These are phyloP conservation scores for Tulasnella sp. DNA, from an alignment of 768 basidiomycete species.

Conservation along the genomic window DNA sequence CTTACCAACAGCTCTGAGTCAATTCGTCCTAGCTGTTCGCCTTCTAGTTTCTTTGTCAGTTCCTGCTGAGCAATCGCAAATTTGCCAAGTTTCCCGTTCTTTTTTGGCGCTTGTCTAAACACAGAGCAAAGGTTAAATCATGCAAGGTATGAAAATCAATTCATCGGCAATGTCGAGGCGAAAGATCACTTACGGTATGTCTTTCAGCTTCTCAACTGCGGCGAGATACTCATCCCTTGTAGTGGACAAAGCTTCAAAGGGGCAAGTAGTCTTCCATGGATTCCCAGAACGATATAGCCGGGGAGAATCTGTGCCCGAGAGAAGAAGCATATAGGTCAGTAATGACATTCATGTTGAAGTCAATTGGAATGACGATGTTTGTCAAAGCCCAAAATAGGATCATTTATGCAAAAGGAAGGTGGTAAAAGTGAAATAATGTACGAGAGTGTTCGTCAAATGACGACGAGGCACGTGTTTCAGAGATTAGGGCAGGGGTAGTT, in stretches of 20 bases:
- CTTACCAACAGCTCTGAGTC: constrained; percentile 61
- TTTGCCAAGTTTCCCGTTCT: constrained; percentile 39
- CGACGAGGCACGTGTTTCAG: constrained; percentile 30
- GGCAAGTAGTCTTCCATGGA: constrained; percentile 78
- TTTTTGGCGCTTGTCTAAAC: constrained; percentile 29
- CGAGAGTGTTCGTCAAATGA: constrained; percentile 11
- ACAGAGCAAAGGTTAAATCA: not conserved
- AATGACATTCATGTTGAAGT: too few species aligned
- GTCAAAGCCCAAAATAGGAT: constrained; percentile 21
- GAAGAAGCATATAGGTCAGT: constrained; percentile 25
- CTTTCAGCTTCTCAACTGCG: constrained; percentile 48
- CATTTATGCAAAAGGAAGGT: constrained; percentile 12
- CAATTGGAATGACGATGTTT: too few species aligned
- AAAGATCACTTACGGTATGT: constrained; percentile 17
- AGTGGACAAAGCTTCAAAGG: constrained; percentile 57
- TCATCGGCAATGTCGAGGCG: not conserved
- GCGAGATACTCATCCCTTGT: constrained; percentile 61
- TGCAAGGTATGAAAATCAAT: not conserved
- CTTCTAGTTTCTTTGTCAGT: constrained; percentile 50
- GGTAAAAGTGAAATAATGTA: constrained; percentile 10
- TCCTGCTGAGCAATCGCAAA: constrained; percentile 46
- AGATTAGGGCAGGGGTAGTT: constrained; percentile 23
- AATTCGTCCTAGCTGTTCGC: constrained; percentile 42
- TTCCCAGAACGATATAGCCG: constrained; percentile 75
- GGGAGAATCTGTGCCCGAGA: constrained; percentile 50